Evolutionary conservation across 768 basidiomycete genomes (phyloP), one percentile per base, ranked within the genome.

Genomic region (Kwoniella heveanensis): DNA sequence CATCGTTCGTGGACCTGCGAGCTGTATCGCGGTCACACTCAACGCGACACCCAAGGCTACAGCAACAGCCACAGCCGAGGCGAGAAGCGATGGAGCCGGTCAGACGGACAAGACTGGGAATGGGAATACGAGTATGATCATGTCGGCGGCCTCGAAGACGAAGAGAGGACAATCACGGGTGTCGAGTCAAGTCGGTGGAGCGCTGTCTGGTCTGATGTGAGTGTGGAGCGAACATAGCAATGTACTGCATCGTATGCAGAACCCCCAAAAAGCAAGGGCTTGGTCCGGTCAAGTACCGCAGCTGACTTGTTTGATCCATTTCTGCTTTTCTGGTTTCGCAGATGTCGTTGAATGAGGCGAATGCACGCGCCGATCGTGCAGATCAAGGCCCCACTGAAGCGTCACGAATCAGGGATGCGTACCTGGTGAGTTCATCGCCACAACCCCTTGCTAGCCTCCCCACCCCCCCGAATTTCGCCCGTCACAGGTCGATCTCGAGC

Each of bases 361-460:
- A 22, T 0, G 24, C 19, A 22, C 17, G n/a, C 15, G 10, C 7
- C 2, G 21, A 57, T 17, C 39, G 10, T 44, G 15, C 17, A 19
- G 7, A n/a, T 4, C 4, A 48, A 3, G 57, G 57, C 22, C 48
- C 57, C 0, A 59, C 57, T 5, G 57, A 59, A 59, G 57, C 57
- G 1, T 59, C 57, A 1, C 29, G 32, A 19, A 30, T 59, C 12
- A 29, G 57, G 37, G 57, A 59, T 51, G 57, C 47, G 25, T 59
- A 59, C 29, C 24, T 59, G 19, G 57, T 59, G 48, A 59, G 57
- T 51, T 9, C n/a, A n/a, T n/a, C n/a, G n/a, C n/a, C n/a, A n/a
- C n/a, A n/a, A n/a, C n/a, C n/a, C n/a, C n/a, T n/a, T n/a, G n/a
- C n/a, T n/a, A n/a, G n/a, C n/a, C n/a, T n/a, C n/a, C n/a, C n/a